phyloP scores from a whole-genome alignment of 176 grass and related monocot genomes.

The Oryza australiensis region DNA sequence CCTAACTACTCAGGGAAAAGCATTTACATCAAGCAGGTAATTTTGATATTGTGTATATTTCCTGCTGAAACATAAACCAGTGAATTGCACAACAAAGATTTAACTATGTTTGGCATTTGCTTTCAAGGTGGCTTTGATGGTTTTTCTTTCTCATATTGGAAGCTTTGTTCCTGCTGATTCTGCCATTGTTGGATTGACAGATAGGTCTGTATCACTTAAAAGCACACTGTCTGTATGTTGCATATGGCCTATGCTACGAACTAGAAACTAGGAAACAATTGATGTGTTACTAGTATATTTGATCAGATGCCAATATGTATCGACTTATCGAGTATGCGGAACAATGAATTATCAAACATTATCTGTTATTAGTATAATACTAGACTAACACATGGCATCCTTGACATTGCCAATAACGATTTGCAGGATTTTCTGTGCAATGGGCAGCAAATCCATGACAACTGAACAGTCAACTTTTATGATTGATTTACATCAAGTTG shows the following conservation, averaged over 20 bases:
- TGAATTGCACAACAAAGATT: not conserved
- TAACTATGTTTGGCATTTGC: conserved; percentile 22
- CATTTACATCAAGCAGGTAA: conserved; percentile 97
- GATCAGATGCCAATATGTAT: conserved; percentile 26
- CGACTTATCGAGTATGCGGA: not conserved
- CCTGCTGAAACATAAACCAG: not conserved
- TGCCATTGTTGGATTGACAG: conserved; percentile 83
- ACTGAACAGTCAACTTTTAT: conserved; percentile 92
- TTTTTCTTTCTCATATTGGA: conserved; percentile 98
- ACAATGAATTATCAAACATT: not conserved
- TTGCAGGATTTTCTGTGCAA: conserved; percentile 92
- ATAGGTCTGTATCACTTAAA: conserved; percentile 62
- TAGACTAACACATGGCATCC: not conserved
- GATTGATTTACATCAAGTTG: conserved; percentile 99
- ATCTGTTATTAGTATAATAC: not conserved
- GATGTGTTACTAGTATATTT: conserved; percentile 10
- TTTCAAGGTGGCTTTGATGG: conserved; percentile 96
- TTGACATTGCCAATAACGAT: conserved; percentile 28
- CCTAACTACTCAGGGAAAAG: conserved; percentile 99
- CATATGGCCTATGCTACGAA: conserved; percentile 15
- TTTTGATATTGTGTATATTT: conserved; percentile 14
- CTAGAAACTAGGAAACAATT: not conserved
- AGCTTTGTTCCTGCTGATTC: conserved; percentile 98
- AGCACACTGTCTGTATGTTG: not conserved
- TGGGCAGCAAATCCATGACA: conserved; percentile 92